These are phyloP conservation scores for Castanopsis chinensis DNA, from an alignment of 306 rosid genomes.

Conservation along the genomic window DNA sequence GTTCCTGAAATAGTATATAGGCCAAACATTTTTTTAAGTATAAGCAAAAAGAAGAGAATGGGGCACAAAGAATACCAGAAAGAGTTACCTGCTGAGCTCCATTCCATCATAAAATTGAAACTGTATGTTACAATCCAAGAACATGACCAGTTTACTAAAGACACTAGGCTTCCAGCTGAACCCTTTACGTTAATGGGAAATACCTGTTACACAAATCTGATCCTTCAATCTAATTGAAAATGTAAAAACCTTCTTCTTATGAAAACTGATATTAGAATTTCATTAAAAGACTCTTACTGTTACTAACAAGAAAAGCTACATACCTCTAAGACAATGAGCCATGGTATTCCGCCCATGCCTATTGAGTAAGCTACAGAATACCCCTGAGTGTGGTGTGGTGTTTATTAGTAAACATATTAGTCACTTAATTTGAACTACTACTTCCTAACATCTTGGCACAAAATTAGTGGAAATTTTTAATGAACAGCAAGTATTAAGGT, in stretches of 20 bases:
- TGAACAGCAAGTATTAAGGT: too few species aligned
- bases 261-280: not conserved
- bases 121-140: constrained; percentile 34
- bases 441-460: too few species aligned
- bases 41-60: not conserved
- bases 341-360: constrained; percentile 87
- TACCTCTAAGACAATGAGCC: constrained; percentile 96
- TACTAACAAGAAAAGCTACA: not conserved
- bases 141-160: constrained; percentile 27
- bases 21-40: not conserved
- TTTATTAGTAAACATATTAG: not conserved
- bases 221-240: not conserved
- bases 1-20: constrained; percentile 17
- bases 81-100: constrained; percentile 41
- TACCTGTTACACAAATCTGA: constrained; percentile 4
- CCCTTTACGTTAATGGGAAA: constrained; percentile 47
- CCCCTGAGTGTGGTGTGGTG: constrained; percentile 33
- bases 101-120: constrained; percentile 37
- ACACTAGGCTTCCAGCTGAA: constrained; percentile 43
- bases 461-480: too few species aligned
- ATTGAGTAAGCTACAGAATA: constrained; percentile 63
- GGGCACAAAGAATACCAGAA: too few species aligned
- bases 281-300: not conserved
- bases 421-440: not conserved
- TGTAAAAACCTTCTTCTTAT: not conserved